Evolutionary conservation across 345 rosid genomes (phyloP), one percentile per base, ranked within the genome.

Genomic region (Litchi chinensis): DNA sequence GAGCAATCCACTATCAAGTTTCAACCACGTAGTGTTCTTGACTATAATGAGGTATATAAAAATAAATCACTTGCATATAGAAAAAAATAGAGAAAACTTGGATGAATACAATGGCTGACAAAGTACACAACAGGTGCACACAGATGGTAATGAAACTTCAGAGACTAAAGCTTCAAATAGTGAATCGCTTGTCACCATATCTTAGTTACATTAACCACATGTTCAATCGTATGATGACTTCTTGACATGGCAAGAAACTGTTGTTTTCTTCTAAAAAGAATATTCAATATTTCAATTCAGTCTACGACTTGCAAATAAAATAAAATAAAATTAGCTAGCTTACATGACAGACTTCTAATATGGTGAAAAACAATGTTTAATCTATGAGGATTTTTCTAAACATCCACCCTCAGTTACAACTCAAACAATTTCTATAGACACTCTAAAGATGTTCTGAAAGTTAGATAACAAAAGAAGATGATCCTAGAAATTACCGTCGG

Each of bases 401-500:
- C 68, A 5, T 15, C 18, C n/a, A 75, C 39, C 62, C 6, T 22
- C 0, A 12, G n/a, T 60, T 22, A 13, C 8, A 19, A 52, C 32
- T 13, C 46, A 28, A 13, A 48, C 7, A 40, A 32, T 16, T 19
- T 15, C 16, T 67, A 54, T 18, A 24, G 37, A 39, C 39, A 22
- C 64, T 26, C 64, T 26, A 26, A 18, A 69, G 67, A 32, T 41
- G 6, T 19, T 22, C 63, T 62, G 48, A 8, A 24, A 64, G 28
- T 40, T 65, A 50, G 1, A 28, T 65, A 72, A 4, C 10, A 46
- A 76, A 62, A 64, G 9, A 81, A 24, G 48, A 69, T 60, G 64
- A 13, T 63, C 40, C 15, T 8, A 67, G 48, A 67, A 74, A 75
- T 79, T 91, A 96, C 99, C 79, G 95, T 94, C 44, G 99, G 97